Evolutionary conservation across 2,329 filamentous ascomycete genomes (phyloP).

Genomic region (Penicillium janthinellum): DNA sequence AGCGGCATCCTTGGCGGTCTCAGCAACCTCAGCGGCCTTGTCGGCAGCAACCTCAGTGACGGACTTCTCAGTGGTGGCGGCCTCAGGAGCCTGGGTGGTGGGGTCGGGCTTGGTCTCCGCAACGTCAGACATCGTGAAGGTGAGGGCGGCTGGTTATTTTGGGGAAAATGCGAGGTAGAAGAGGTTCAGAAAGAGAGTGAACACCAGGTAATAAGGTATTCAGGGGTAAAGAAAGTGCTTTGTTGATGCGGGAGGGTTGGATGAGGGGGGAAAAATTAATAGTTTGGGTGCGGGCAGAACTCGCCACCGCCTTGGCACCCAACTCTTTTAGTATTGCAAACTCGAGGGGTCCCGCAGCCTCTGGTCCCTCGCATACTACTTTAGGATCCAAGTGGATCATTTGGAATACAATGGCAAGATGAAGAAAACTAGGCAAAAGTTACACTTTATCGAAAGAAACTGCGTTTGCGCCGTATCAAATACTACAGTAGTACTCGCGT

Average conservation of each 20-base stretch:
- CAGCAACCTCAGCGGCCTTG: constrained; percentile 42
- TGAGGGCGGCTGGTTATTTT: constrained; percentile 9
- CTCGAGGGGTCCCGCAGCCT: constrained; percentile 12
- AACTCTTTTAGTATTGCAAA: constrained; percentile 7
- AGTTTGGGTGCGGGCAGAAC: constrained; percentile 31
- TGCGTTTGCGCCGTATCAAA: constrained; percentile 17
- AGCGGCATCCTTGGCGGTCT: constrained; percentile 42
- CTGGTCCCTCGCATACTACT: not conserved
- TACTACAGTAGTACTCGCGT: not conserved
- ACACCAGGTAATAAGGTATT: constrained; percentile 13
- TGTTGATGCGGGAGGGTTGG: constrained; percentile 25
- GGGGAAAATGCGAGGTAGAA: constrained; percentile 7
- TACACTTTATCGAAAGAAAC: not conserved
- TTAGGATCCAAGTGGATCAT: not conserved
- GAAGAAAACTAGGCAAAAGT: not conserved
- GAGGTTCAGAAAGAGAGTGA: constrained; percentile 5
- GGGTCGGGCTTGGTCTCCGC: constrained; percentile 48
- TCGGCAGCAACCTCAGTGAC: constrained; percentile 37
- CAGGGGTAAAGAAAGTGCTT: constrained; percentile 20
- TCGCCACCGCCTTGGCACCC: constrained; percentile 22
- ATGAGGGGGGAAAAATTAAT: constrained; percentile 34
- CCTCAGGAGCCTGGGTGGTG: constrained; percentile 42
- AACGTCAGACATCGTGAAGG: constrained; percentile 45
- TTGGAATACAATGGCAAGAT: not conserved
- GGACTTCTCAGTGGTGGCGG: constrained; percentile 34